These are phyloP conservation scores for Annulohypoxylon maeteangense DNA, from an alignment of 495 filamentous ascomycete species.

Conservation along the genomic window DNA sequence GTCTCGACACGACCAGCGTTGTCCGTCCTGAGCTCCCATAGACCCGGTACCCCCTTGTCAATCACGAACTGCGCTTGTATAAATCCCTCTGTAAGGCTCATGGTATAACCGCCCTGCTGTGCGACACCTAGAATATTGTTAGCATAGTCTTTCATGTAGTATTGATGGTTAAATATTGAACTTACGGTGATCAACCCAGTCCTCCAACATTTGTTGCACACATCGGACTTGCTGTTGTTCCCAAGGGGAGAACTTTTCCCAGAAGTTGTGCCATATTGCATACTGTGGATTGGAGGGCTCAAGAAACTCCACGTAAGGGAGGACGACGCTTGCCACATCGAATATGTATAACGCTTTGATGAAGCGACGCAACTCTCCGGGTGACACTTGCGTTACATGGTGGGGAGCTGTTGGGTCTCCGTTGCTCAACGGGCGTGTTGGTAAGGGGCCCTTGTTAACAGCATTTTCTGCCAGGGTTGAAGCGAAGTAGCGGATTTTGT, in stretches of 20 bases:
- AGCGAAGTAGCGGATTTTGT: background rate
- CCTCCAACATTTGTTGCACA: background rate
- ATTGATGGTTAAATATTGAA: background rate
- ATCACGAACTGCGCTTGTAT: no score
- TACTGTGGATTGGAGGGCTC: no score
- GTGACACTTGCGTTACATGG: background rate
- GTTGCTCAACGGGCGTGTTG: no score
- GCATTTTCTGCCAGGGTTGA: background rate
- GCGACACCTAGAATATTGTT: background rate
- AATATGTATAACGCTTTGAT: constrained; percentile 7
- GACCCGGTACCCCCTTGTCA: no score
- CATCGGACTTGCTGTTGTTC: constrained; percentile 21
- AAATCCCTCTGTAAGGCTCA: no score
- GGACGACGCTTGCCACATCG: background rate
- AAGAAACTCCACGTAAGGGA: background rate
- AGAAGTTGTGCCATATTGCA: background rate
- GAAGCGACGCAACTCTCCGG: background rate
- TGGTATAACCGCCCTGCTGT: no score
- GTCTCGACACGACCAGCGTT: no score
- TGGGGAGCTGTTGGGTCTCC: background rate
- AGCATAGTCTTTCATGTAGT: background rate
- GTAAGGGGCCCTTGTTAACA: background rate
- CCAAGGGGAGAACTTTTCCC: constrained; percentile 9
- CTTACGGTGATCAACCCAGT: background rate
- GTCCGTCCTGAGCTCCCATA: no score